Conservation (phyloP, 2,329 filamentous ascomycete genomes). For the Xylariaceae sp. region DNA sequence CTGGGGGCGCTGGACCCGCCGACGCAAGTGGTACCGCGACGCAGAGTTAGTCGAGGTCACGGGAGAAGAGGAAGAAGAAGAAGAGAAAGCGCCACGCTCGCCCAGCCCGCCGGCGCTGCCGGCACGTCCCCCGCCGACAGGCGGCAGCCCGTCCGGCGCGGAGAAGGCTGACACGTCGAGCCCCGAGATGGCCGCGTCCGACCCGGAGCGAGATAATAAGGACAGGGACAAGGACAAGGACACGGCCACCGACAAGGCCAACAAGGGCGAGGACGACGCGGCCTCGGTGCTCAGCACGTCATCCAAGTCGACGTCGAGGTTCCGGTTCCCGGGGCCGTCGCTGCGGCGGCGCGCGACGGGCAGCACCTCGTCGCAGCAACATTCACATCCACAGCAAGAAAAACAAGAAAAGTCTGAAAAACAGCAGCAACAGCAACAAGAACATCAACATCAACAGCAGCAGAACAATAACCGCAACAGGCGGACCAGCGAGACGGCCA, state of each 20-base stretch:
- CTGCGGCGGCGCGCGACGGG: slow-evolving; percentile 17
- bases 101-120: slow-evolving; percentile 20
- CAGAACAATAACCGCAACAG: slow-evolving; percentile 31
- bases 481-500: slow-evolving; percentile 34
- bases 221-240: slow-evolving; percentile 3
- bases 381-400: no score
- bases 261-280: slow-evolving; percentile 22
- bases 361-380: no score
- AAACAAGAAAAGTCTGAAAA: no score
- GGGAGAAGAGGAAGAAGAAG: slow-evolving; percentile 6
- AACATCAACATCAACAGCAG: no score
- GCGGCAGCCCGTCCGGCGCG: slow-evolving; percentile 11
- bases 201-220: slow-evolving; percentile 1
- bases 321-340: slow-evolving; percentile 15
- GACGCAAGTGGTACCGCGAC: slow-evolving; percentile 93
- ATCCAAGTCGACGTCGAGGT: slow-evolving; percentile 21
- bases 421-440: no score
- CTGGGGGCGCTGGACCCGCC: slow-evolving; percentile 89
- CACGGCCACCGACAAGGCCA: no score
- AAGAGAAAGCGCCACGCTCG: slow-evolving; percentile 22
- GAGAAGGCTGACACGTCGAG: slow-evolving; percentile 12
- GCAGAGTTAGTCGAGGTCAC: slow-evolving; percentile 83
- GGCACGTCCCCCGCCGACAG: slow-evolving; percentile 19
- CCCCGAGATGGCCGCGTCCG: slow-evolving; percentile 10
- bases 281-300: slow-evolving; percentile 23